phyloP scores from a whole-genome alignment of 768 basidiomycete genomes.

The Agaricus subrufescens region DNA sequence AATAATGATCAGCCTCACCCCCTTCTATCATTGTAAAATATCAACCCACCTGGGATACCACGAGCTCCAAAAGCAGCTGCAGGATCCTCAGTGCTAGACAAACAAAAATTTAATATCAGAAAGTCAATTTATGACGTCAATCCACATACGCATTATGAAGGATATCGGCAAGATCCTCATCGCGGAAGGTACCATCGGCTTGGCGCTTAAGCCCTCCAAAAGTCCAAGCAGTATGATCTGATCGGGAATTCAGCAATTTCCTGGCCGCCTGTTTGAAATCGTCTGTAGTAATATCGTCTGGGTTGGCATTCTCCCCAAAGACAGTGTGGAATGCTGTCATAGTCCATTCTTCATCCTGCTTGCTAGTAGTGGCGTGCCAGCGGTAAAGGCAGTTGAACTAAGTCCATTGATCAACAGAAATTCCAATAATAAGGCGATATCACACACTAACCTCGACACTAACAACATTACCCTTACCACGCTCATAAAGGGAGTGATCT shows the following conservation, averaged over 20 bases:
- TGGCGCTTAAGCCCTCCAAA: slow-evolving; percentile 60
- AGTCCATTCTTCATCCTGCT: slow-evolving; percentile 70
- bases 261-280: slow-evolving; percentile 50
- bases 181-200: slow-evolving; percentile 56
- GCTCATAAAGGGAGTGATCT: slow-evolving; percentile 66
- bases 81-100: slow-evolving; percentile 57
- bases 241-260: slow-evolving; percentile 33
- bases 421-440: neutral
- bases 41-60: slow-evolving; percentile 52
- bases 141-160: slow-evolving; percentile 61
- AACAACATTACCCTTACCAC: slow-evolving; percentile 77
- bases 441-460: slow-evolving; percentile 65
- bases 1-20: neutral
- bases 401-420: neutral
- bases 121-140: neutral
- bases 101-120: neutral
- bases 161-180: slow-evolving; percentile 63
- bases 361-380: slow-evolving; percentile 79
- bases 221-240: slow-evolving; percentile 58
- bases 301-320: slow-evolving; percentile 47
- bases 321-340: slow-evolving; percentile 38
- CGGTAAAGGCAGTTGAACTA: slow-evolving; percentile 85
- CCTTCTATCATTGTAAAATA: neutral
- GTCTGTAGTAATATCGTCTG: slow-evolving; percentile 34
- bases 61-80: slow-evolving; percentile 75